Base-by-base conservation (phyloP, 2,329 filamentous ascomycete genomes). In the Diaporthe vaccinii region DNA sequence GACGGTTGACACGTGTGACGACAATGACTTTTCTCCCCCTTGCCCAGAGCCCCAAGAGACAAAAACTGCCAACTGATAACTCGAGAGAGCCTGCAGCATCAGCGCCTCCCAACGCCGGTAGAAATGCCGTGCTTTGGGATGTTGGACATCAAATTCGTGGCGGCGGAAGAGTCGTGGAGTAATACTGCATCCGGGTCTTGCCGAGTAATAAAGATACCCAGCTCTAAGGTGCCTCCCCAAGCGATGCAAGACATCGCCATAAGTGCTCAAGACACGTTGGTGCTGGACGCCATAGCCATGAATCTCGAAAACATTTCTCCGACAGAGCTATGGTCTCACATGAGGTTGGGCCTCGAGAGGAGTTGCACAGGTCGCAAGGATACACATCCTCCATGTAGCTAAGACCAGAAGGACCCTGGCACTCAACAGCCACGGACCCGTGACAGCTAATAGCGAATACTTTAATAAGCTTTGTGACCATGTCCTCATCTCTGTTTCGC, bases 391-490 rank as follows among this genome's bases (percentile, higher is more conserved):
- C 31, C 46, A 20, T 4, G 65, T 68, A 17, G 46, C 46, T 31
- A 49, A 68, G 65, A 41, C 65, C 46, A 53, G 46, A 68, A 22
- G 22, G 8, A 39, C 46, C 65, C 46, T 34, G 46, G 46, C 31
- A 28, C 28, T 22, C n/a, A 4, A 39, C 14, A 20, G 46, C 22
- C 31, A 53, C 34, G 17, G 62, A 46, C 65, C 31, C 15, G 46
- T 51, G 22, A 49, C 65, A 39, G 62, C 44, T 46, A 25, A 36
- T 28, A 53, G 62, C 31, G 65, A 39, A 28, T 17, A 53, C 65
- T 68, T 39, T 68, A 68, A 68, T 68, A 68, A 68, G 65, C 65
- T 68, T 68, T 36, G 61, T 34, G 41, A 67, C 61, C 61, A 67
- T 22, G 61, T 36, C 51, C 65, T 68, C 65, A 68, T 39, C 17